phyloP scores from a whole-genome alignment of 495 filamentous ascomycete genomes.

The Chlorociboria aeruginascens region DNA sequence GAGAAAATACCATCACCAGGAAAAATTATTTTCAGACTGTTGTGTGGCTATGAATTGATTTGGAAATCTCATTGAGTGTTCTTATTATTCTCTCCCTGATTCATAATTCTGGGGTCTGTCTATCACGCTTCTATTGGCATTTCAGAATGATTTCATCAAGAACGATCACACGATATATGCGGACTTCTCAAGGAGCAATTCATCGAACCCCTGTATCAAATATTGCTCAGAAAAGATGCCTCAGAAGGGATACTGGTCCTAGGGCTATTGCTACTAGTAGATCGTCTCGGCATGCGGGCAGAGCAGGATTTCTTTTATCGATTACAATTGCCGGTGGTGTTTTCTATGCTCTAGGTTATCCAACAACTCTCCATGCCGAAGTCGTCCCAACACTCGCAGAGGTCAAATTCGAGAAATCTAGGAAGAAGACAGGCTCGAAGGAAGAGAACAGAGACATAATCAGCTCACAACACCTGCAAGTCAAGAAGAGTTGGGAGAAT shows the following conservation, averaged over 20 bases:
- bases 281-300: background rate
- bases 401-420: constrained; percentile 47
- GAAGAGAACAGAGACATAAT: constrained; percentile 62
- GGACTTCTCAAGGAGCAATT: constrained; percentile 3
- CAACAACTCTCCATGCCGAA: constrained; percentile 33
- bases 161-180: background rate
- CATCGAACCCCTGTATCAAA: background rate
- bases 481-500: constrained; percentile 77
- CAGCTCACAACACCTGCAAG: constrained; percentile 69
- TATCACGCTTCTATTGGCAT: background rate
- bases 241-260: constrained; percentile 4
- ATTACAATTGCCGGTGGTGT: constrained; percentile 20
- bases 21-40: background rate
- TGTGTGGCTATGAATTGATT: background rate
- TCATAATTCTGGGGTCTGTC: no score
- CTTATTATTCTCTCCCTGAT: no score
- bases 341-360: constrained; percentile 12
- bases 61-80: no score
- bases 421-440: constrained; percentile 38
- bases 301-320: constrained; percentile 9
- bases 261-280: constrained; percentile 6
- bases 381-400: constrained; percentile 31
- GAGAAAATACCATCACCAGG: background rate
- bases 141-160: constrained; percentile 12
- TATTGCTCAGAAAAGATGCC: constrained; percentile 5